These are phyloP conservation scores for Taphrina wiesneri DNA, from an alignment of 1,139 yeast species.

Conservation along the genomic window DNA sequence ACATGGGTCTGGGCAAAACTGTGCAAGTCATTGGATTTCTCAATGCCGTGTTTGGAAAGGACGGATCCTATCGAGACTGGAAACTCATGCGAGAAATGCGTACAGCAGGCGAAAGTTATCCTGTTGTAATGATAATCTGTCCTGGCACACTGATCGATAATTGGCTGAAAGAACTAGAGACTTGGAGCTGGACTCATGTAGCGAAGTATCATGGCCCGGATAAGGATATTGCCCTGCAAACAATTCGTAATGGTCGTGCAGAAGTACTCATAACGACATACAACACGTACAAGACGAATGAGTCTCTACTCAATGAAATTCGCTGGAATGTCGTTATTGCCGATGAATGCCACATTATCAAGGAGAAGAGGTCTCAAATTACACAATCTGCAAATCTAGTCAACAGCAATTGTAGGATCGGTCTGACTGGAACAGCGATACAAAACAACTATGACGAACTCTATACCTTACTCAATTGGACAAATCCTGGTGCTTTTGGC, in stretches of 20 bases:
- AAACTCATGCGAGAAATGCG: conserved; percentile 55
- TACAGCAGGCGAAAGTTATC: conserved; percentile 59
- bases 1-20: conserved; percentile 35
- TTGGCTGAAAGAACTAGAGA: conserved; percentile 83
- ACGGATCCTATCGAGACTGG: conserved; percentile 65
- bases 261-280: conserved; percentile 80
- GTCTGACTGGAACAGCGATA: conserved; percentile 82
- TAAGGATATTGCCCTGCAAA: conserved; percentile 57
- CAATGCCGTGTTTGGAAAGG: conserved; percentile 62
- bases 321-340: conserved; percentile 78
- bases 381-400: conserved; percentile 71
- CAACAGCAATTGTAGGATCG: conserved; percentile 71
- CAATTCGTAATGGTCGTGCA: conserved; percentile 53
- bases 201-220: conserved; percentile 77
- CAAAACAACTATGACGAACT: conserved; percentile 80
- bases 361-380: conserved; percentile 70
- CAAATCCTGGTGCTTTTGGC: conserved; percentile 86
- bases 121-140: conserved; percentile 73
- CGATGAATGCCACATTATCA: conserved; percentile 85
- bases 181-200: conserved; percentile 50
- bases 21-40: conserved; percentile 65
- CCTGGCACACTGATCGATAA: conserved; percentile 88
- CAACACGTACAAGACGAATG: conserved; percentile 79
- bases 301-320: conserved; percentile 55
- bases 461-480: conserved; percentile 81